A percentile compares a stretch with the other conserved stretches of the same genome.
These are phyloP conservation scores for Arthrobotrys sphaeroides DNA, from an alignment of 2,329 filamentous ascomycete genomes.

Conservation along the genomic window DNA sequence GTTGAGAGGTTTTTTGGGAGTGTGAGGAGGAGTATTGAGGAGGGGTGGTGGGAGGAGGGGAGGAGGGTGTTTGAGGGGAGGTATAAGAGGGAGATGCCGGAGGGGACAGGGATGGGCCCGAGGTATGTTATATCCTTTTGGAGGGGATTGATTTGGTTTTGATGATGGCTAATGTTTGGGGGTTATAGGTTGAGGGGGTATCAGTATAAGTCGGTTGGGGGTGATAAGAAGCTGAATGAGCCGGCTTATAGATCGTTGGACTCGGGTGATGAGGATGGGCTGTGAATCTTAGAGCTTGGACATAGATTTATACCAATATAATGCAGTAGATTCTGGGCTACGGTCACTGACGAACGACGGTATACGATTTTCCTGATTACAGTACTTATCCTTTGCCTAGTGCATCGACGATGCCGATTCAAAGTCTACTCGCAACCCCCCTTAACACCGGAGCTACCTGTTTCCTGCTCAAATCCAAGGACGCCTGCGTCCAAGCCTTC, in stretches of 20 bases:
- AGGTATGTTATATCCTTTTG: constrained; percentile 63
- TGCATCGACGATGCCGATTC: constrained; percentile 59
- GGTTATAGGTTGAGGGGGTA: constrained; percentile 74
- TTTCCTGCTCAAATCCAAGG: constrained; percentile 71
- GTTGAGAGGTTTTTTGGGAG: constrained; percentile 77
- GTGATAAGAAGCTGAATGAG: constrained; percentile 73
- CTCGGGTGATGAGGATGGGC: constrained; percentile 60
- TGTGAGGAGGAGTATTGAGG: constrained; percentile 72
- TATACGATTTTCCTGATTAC: constrained; percentile 65
- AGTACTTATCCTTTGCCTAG: constrained; percentile 66
- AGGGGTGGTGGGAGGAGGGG: constrained; percentile 68
- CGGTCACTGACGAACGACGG: constrained; percentile 61
- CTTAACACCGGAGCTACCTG: constrained; percentile 75
- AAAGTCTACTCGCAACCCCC: constrained; percentile 60
- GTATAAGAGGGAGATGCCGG: constrained; percentile 78
- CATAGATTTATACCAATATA: constrained; percentile 59
- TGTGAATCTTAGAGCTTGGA: constrained; percentile 68
- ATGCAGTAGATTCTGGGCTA: neutral
- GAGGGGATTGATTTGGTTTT: neutral
- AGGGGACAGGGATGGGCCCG: constrained; percentile 79
- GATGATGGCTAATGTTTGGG: neutral
- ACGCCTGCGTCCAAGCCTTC: constrained; percentile 74
- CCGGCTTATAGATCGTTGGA: constrained; percentile 72
- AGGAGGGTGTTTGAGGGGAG: constrained; percentile 69
- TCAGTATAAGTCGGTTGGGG: constrained; percentile 76